Evolutionary conservation across 805 yeast species (phyloP).

Genomic region (Nakazawaea holstii): DNA sequence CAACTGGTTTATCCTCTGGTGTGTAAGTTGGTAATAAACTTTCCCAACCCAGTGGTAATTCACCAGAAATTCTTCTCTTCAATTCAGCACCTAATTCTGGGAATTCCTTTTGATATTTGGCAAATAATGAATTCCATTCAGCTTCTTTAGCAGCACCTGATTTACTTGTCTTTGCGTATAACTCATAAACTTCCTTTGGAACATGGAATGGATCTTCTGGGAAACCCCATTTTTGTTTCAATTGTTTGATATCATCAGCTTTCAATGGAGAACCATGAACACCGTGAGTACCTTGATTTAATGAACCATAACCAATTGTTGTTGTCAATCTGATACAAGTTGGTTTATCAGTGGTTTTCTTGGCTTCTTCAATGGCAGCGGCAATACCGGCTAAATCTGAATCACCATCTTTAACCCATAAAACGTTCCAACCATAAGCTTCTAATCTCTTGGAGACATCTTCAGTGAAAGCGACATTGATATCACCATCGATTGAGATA

Average conservation of each 20-base stretch:
- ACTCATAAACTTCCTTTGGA: slow-evolving; percentile 76
- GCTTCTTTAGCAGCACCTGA: slow-evolving; percentile 64
- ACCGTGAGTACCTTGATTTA: slow-evolving; percentile 75
- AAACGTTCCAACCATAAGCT: slow-evolving; percentile 91
- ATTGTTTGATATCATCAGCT: slow-evolving; percentile 84
- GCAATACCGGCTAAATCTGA: slow-evolving; percentile 66
- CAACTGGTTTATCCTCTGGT: slow-evolving; percentile 74
- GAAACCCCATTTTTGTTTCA: slow-evolving; percentile 82
- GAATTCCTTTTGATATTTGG: slow-evolving; percentile 57
- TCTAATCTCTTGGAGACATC: slow-evolving; percentile 79
- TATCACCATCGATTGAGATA: slow-evolving; percentile 94
- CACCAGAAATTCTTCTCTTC: slow-evolving; percentile 67
- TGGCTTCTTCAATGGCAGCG: slow-evolving; percentile 76
- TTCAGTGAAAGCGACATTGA: slow-evolving; percentile 87
- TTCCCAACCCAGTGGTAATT: slow-evolving; percentile 83
- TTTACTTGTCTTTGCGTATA: slow-evolving; percentile 50
- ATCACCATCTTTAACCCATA: slow-evolving; percentile 77
- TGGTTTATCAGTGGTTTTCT: slow-evolving; percentile 77
- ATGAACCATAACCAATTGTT: slow-evolving; percentile 92
- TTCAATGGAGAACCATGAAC: slow-evolving; percentile 97
- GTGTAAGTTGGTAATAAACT: slow-evolving; percentile 72
- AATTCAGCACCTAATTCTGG: slow-evolving; percentile 79
- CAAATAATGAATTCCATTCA: slow-evolving; percentile 69
- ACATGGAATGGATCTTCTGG: slow-evolving; percentile 76
- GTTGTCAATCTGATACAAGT: slow-evolving; percentile 84